phyloP scores from a whole-genome alignment of 129 eudicot species.

The Chrysanthemum makinoi region DNA sequence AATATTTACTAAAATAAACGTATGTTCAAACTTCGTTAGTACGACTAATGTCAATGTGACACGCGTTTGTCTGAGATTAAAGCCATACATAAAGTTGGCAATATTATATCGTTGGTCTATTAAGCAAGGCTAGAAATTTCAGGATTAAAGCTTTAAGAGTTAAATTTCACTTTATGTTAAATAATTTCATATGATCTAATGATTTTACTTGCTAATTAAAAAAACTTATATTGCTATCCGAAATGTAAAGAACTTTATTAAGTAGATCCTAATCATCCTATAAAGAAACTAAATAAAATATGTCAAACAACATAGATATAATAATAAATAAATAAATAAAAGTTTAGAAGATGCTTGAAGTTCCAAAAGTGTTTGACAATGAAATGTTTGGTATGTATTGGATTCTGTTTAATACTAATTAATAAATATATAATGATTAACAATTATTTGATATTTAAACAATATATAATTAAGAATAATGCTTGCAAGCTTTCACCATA shows the following conservation, averaged over 20 bases:
- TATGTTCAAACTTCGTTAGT: no score
- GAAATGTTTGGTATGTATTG: slow-evolving; percentile 23
- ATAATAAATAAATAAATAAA: background rate
- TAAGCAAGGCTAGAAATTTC: no score
- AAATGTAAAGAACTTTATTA: background rate
- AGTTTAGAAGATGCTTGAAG: slow-evolving; percentile 17
- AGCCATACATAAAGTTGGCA: no score
- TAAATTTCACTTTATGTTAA: no score
- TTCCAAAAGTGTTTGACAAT: slow-evolving; percentile 27
- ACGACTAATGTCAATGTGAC: no score
- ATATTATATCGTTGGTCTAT: no score
- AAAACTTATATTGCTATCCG: no score
- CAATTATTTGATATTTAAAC: background rate
- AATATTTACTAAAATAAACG: no score
- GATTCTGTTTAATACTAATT: slow-evolving; percentile 1
- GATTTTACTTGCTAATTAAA: no score
- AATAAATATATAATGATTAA: background rate
- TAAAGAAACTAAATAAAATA: background rate
- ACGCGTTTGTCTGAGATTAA: no score
- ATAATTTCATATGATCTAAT: no score
- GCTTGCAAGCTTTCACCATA: slow-evolving; percentile 49
- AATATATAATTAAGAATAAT: slow-evolving; percentile 17
- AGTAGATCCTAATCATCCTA: background rate
- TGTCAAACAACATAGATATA: background rate
- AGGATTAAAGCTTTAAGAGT: no score